Percentiles rank a stretch among this genome's conserved stretches.
phyloP scores from a whole-genome alignment of 768 basidiomycete genomes.

The Paxillus ammoniavirescens region DNA sequence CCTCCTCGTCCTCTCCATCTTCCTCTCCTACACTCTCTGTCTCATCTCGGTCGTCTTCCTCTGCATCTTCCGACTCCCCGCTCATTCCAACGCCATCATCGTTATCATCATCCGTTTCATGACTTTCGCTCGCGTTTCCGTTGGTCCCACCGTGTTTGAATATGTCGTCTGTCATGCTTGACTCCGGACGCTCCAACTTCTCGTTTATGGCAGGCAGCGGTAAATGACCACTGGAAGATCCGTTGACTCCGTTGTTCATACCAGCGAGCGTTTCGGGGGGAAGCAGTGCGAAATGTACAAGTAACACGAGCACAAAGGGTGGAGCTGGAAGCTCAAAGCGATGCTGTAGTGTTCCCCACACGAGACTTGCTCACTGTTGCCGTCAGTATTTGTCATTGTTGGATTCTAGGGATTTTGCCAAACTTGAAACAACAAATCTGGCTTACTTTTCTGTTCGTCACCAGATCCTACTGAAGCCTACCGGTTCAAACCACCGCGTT shows the following conservation, averaged over 20 bases:
- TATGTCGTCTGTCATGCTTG: background rate
- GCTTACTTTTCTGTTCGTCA: too few species aligned
- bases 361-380: background rate
- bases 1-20: constrained; percentile 15
- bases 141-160: constrained; percentile 10
- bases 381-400: background rate
- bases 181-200: constrained; percentile 1
- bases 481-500: too few species aligned
- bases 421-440: background rate
- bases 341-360: background rate
- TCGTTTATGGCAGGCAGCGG: background rate
- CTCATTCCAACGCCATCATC: constrained; percentile 5
- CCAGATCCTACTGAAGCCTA: too few species aligned
- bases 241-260: background rate
- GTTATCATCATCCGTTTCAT: background rate
- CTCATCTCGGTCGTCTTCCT: constrained; percentile 1
- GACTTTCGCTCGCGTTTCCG: constrained; percentile 14
- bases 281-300: background rate
- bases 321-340: background rate
- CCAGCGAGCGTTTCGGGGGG: constrained; percentile 11
- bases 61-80: constrained; percentile 6
- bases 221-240: background rate
- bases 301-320: constrained; percentile 10
- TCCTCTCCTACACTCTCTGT: background rate
- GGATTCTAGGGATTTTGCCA: background rate